Conservation (phyloP, 2,329 filamentous ascomycete species). For the Paecilomyces dactylethromorphus region DNA sequence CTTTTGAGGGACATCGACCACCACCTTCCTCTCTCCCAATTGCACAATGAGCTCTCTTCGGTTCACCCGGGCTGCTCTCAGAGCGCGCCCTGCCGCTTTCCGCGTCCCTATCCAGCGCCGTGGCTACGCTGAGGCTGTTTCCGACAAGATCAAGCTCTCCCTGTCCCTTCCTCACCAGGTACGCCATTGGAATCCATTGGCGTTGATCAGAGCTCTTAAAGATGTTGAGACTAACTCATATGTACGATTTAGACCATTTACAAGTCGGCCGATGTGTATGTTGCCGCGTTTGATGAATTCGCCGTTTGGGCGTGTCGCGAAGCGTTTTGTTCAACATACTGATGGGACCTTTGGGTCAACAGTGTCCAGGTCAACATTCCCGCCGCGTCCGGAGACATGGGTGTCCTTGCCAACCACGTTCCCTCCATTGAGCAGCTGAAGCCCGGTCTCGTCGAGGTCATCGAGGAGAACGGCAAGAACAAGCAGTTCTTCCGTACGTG, state of each 20-base stretch:
- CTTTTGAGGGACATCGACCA: slow-evolving; percentile 26
- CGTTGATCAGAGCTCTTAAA: slow-evolving; percentile 1
- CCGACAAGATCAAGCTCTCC: slow-evolving; percentile 97
- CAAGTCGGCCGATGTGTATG: slow-evolving; percentile 65
- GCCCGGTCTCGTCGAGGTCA: slow-evolving; percentile 88
- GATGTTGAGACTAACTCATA: slow-evolving; percentile 16
- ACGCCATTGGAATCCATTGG: slow-evolving; percentile 38
- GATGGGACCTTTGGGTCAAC: slow-evolving; percentile 60
- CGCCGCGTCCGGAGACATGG: slow-evolving; percentile 98
- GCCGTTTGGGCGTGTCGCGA: not conserved
- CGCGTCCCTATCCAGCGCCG: slow-evolving; percentile 73
- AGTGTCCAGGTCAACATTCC: slow-evolving; percentile 96
- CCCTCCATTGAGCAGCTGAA: slow-evolving; percentile 98
- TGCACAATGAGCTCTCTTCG: slow-evolving; percentile 82
- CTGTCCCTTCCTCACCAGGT: slow-evolving; percentile 97
- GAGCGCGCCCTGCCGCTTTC: slow-evolving; percentile 71
- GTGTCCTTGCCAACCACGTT: slow-evolving; percentile 98
- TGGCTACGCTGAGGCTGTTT: slow-evolving; percentile 81
- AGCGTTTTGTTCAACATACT: slow-evolving; percentile 18
- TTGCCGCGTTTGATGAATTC: slow-evolving; percentile 14
- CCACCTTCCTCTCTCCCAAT: slow-evolving; percentile 24
- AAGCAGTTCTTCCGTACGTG: slow-evolving; percentile 98
- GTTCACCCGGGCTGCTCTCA: slow-evolving; percentile 81
- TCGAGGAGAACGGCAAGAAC: slow-evolving; percentile 79
- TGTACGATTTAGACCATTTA: slow-evolving; percentile 53